Conservation (phyloP, 345 rosid genomes). For the Rhizophora mangle region DNA sequence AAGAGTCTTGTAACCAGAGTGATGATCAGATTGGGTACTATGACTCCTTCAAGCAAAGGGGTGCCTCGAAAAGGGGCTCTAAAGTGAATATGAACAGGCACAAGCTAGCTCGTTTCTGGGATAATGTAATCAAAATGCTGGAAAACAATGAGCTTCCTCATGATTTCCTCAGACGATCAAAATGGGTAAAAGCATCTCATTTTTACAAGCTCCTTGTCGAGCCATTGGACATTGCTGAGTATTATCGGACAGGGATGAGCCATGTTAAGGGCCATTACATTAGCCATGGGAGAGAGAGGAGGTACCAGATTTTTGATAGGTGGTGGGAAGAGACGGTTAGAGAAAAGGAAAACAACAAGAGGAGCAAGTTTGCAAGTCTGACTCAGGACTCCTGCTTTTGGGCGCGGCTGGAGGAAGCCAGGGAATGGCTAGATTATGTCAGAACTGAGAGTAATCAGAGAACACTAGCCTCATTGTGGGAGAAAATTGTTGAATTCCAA, state of each 20-base stretch:
- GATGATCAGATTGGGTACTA: conserved; percentile 61
- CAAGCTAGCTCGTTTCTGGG: conserved; percentile 70
- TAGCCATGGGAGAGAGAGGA: conserved; percentile 54
- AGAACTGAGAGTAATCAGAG: conserved; percentile 37
- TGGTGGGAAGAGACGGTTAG: conserved; percentile 45
- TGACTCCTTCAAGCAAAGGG: conserved; percentile 57
- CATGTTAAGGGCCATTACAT: conserved; percentile 44
- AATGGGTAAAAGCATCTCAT: conserved; percentile 67
- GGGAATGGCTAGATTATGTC: conserved; percentile 42
- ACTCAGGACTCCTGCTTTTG: conserved; percentile 90
- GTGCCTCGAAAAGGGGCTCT: conserved; percentile 42
- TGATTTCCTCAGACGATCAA: conserved; percentile 47
- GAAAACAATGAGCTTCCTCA: conserved; percentile 63
- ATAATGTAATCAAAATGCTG: conserved; percentile 50
- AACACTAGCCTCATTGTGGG: conserved; percentile 27
- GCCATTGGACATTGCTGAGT: conserved; percentile 71
- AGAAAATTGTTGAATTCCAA: conserved; percentile 34
- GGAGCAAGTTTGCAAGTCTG: conserved; percentile 51
- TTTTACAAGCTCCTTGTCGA: conserved; percentile 67
- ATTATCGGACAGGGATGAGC: conserved; percentile 41
- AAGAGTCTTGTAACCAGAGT: conserved; percentile 45
- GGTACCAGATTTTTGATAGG: conserved; percentile 61
- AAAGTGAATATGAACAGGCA: conserved; percentile 56
- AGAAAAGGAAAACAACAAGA: conserved; percentile 12
- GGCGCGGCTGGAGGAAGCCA: conserved; percentile 82